These are phyloP conservation scores for Wickerhamiella azyma DNA, from an alignment of 805 yeast species.

Conservation along the genomic window DNA sequence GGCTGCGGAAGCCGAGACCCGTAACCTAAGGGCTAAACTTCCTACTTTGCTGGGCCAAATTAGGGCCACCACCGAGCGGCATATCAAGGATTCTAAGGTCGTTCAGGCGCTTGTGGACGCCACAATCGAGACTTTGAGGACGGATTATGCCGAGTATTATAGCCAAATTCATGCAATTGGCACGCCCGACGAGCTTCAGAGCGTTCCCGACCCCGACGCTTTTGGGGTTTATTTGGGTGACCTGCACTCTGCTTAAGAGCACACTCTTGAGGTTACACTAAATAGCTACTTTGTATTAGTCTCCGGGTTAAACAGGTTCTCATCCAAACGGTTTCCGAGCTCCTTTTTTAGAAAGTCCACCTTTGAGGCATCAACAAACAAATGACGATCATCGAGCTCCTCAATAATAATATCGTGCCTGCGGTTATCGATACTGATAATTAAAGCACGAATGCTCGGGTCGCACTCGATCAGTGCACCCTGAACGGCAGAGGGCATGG, in stretches of 20 bases:
- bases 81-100: conserved; percentile 42
- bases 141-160: conserved; percentile 44
- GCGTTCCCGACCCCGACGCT: conserved; percentile 51
- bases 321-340: conserved; percentile 58
- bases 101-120: conserved; percentile 46
- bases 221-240: conserved; percentile 23
- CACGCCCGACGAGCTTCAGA: conserved; percentile 28
- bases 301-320: conserved; percentile 78
- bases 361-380: conserved; percentile 64
- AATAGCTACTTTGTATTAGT: conserved; percentile 25
- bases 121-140: conserved; percentile 44
- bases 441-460: conserved; percentile 82
- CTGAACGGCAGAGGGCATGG: conserved; percentile 19
- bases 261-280: no score
- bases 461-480: conserved; percentile 43
- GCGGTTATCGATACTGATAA: conserved; percentile 66
- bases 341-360: conserved; percentile 67
- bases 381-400: conserved; percentile 85
- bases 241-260: not conserved
- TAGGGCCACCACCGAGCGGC: conserved; percentile 37
- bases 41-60: conserved; percentile 44
- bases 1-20: conserved; percentile 25
- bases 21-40: conserved; percentile 36
- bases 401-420: conserved; percentile 58
- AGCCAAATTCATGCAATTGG: conserved; percentile 22